These are phyloP conservation scores for Hirsutella thompsonii DNA, from an alignment of 2,329 filamentous ascomycete species.

Conservation along the genomic window DNA sequence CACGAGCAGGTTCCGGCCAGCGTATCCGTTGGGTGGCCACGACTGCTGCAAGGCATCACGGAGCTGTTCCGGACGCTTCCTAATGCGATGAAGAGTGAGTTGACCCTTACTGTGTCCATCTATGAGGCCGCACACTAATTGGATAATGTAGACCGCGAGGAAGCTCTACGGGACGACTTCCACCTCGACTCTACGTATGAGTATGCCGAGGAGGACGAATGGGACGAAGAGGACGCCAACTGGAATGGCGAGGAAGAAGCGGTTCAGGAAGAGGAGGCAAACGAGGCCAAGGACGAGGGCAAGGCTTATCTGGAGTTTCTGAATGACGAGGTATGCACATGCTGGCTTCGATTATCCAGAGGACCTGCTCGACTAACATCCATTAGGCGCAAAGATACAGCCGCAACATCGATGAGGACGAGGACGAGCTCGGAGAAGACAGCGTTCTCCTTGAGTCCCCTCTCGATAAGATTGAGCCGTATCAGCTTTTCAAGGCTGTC, in stretches of 20 bases:
- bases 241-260: slow-evolving; percentile 68
- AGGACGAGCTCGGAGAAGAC: slow-evolving; percentile 86
- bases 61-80: slow-evolving; percentile 87
- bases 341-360: background rate
- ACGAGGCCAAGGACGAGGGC: slow-evolving; percentile 75
- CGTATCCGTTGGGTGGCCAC: slow-evolving; percentile 89
- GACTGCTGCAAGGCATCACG: slow-evolving; percentile 77
- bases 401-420: slow-evolving; percentile 54
- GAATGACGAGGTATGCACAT: slow-evolving; percentile 61
- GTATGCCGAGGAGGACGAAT: slow-evolving; percentile 65
- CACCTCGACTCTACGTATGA: slow-evolving; percentile 51
- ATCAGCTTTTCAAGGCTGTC: slow-evolving; percentile 73
- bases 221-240: slow-evolving; percentile 68
- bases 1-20: slow-evolving; percentile 79
- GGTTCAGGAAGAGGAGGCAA: slow-evolving; percentile 44
- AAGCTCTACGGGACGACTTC: slow-evolving; percentile 82
- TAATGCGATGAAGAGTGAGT: slow-evolving; percentile 70
- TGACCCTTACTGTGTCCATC: too few relatives aligned
- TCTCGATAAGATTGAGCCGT: slow-evolving; percentile 90
- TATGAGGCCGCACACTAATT: slow-evolving; percentile 6
- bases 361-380: background rate
- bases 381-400: slow-evolving; percentile 72
- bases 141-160: slow-evolving; percentile 69
- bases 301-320: slow-evolving; percentile 92
- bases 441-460: slow-evolving; percentile 87